These are phyloP conservation scores for Lentinula sp. DNA, from an alignment of 768 basidiomycete genomes.

Conservation along the genomic window DNA sequence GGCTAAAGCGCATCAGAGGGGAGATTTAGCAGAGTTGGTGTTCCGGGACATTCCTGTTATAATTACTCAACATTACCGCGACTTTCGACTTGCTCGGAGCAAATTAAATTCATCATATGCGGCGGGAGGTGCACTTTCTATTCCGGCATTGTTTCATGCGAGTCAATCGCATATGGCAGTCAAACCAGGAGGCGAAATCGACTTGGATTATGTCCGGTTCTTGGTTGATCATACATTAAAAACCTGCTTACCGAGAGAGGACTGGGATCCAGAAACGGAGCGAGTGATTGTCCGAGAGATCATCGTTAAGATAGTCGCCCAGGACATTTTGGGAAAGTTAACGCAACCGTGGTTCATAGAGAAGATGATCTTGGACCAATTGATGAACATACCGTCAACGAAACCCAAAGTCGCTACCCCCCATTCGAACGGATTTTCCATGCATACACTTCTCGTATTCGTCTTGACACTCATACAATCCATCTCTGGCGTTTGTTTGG, in stretches of 20 bases:
- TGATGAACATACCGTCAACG: slow-evolving; percentile 36
- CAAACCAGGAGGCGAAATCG: slow-evolving; percentile 53
- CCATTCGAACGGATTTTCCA: slow-evolving; percentile 25
- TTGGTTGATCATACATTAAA: slow-evolving; percentile 73
- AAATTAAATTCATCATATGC: slow-evolving; percentile 71
- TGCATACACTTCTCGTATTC: slow-evolving; percentile 52
- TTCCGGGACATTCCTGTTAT: slow-evolving; percentile 59
- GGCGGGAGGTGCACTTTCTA: slow-evolving; percentile 51
- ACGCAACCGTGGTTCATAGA: slow-evolving; percentile 92
- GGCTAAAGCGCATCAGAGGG: slow-evolving; percentile 21
- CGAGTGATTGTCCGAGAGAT: slow-evolving; percentile 83
- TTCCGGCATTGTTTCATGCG: slow-evolving; percentile 70
- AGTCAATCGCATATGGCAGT: slow-evolving; percentile 85
- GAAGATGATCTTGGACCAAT: slow-evolving; percentile 54
- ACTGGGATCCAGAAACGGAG: slow-evolving; percentile 74
- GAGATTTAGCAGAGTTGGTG: slow-evolving; percentile 55
- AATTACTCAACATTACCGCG: slow-evolving; percentile 69
- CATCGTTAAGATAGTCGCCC: slow-evolving; percentile 69
- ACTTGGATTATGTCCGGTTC: slow-evolving; percentile 76
- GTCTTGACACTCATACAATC: slow-evolving; percentile 71
- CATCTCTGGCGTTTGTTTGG: slow-evolving; percentile 63
- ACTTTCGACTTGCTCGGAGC: slow-evolving; percentile 63
- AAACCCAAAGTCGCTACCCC: slow-evolving; percentile 18
- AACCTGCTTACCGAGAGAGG: slow-evolving; percentile 67
- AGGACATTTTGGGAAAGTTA: slow-evolving; percentile 60